Conservation (phyloP, 148 eudicot species). For the Camellia granthamiana region DNA sequence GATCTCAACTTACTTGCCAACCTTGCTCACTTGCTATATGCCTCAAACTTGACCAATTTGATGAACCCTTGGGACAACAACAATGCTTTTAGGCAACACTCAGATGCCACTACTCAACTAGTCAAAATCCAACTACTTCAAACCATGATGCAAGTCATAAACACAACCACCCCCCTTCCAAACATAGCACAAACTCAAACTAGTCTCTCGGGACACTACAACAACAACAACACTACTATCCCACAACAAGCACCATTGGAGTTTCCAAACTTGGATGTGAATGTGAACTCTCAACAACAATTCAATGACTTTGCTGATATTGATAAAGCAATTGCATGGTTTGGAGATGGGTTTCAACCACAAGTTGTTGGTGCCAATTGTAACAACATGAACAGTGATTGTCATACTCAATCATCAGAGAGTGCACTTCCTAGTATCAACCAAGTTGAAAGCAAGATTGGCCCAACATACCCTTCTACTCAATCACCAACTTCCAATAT, state of each 20-base stretch:
- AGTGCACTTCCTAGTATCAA: slow-evolving; percentile 26
- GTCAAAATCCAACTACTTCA: slow-evolving; percentile 52
- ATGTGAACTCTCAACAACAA: background rate
- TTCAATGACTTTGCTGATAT: background rate
- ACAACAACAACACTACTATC: background rate
- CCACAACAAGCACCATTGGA: background rate
- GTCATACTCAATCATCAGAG: slow-evolving; percentile 19
- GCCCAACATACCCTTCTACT: slow-evolving; percentile 25
- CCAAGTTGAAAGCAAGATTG: slow-evolving; percentile 29
- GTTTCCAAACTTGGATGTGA: background rate
- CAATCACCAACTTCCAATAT: slow-evolving; percentile 19
- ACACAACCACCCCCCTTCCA: slow-evolving; percentile 15
- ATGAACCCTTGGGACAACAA: slow-evolving; percentile 22
- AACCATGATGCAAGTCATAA: slow-evolving; percentile 42
- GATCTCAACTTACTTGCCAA: slow-evolving; percentile 37
- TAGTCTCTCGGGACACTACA: background rate
- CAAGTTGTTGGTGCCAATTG: background rate
- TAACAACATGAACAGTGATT: background rate
- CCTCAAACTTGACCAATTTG: slow-evolving; percentile 26
- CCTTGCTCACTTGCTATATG: slow-evolving; percentile 38
- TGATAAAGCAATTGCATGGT: background rate
- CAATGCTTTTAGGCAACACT: slow-evolving; percentile 27
- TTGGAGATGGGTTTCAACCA: background rate
- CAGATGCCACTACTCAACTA: slow-evolving; percentile 23
- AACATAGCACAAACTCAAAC: background rate